A percentile compares a stretch with the other conserved stretches of the same genome.
Conservation (phyloP, 2,329 filamentous ascomycete genomes). For the Aspergillus luchuensis region DNA sequence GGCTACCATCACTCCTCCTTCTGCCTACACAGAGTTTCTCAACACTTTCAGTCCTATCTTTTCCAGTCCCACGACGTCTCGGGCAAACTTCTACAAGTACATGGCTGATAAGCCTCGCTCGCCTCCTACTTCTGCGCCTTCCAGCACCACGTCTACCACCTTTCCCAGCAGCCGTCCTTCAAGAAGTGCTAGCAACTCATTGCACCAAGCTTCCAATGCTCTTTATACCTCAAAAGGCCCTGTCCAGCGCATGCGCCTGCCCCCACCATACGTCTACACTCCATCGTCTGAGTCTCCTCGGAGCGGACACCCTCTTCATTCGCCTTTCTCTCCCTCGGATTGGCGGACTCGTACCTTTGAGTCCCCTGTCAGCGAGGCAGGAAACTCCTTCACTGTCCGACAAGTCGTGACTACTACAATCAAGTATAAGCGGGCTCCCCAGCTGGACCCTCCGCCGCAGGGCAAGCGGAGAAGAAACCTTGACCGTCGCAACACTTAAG, state of each 20-base stretch:
- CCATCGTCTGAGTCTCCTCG: slow-evolving; percentile 67
- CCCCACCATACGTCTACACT: slow-evolving; percentile 72
- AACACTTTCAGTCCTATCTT: slow-evolving; percentile 74
- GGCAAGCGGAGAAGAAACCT: slow-evolving; percentile 78
- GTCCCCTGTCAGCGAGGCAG: slow-evolving; percentile 55
- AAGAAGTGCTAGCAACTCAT: too few species aligned
- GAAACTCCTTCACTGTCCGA: slow-evolving; percentile 68
- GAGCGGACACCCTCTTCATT: slow-evolving; percentile 35
- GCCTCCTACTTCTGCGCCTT: slow-evolving; percentile 40
- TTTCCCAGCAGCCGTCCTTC: slow-evolving; percentile 37
- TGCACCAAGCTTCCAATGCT: too few species aligned
- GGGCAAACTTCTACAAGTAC: slow-evolving; percentile 53
- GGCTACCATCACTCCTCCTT: slow-evolving; percentile 79
- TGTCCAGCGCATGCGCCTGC: slow-evolving; percentile 68
- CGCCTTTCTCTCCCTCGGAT: slow-evolving; percentile 66
- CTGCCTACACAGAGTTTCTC: slow-evolving; percentile 88
- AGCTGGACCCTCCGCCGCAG: slow-evolving; percentile 81
- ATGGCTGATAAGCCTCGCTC: slow-evolving; percentile 31
- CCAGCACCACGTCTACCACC: slow-evolving; percentile 36
- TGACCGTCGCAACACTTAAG: background rate
- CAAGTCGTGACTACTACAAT: slow-evolving; percentile 91
- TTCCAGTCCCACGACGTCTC: slow-evolving; percentile 65
- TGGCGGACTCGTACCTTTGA: slow-evolving; percentile 67
- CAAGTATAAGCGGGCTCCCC: slow-evolving; percentile 71
- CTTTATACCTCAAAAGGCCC: slow-evolving; percentile 12